phyloP scores from a whole-genome alignment of 768 basidiomycete species.

The Amanita subjunquillea region DNA sequence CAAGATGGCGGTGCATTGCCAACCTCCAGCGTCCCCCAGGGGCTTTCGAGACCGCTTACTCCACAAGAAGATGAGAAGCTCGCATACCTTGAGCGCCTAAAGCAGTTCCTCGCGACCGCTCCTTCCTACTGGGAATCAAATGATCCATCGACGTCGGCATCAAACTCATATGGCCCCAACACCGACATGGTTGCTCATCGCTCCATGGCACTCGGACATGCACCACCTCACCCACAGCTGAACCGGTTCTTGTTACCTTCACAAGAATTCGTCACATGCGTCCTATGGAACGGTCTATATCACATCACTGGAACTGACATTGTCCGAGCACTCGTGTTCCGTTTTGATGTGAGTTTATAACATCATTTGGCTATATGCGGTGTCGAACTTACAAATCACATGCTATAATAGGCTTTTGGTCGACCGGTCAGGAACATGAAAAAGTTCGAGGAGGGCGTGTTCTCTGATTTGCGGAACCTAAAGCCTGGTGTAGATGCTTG shows the following conservation, averaged over 20 bases:
- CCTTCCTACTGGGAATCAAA: slow-evolving; percentile 60
- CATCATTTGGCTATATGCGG: slow-evolving; percentile 3
- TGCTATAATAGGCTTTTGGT: slow-evolving; percentile 52
- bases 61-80: slow-evolving; percentile 59
- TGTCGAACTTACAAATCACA: background rate
- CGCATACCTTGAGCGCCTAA: slow-evolving; percentile 72
- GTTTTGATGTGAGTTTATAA: slow-evolving; percentile 58
- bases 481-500: slow-evolving; percentile 91
- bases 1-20: slow-evolving; percentile 5
- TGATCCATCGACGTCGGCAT: slow-evolving; percentile 16
- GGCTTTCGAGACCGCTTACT: slow-evolving; percentile 49
- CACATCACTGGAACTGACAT: slow-evolving; percentile 97
- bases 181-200: slow-evolving; percentile 8
- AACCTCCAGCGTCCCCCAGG: slow-evolving; percentile 21
- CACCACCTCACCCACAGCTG: slow-evolving; percentile 64
- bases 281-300: slow-evolving; percentile 85
- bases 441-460: slow-evolving; percentile 97
- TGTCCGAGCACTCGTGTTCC: slow-evolving; percentile 87
- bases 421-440: slow-evolving; percentile 88
- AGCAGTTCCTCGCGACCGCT: slow-evolving; percentile 82
- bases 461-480: slow-evolving; percentile 85
- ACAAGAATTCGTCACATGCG: slow-evolving; percentile 83
- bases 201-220: slow-evolving; percentile 17
- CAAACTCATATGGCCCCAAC: slow-evolving; percentile 12
- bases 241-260: slow-evolving; percentile 83